Evolutionary conservation across 352 stramenopile genomes (phyloP), one percentile per base, ranked within the genome.

Genomic region (Globisporangium viniferum): DNA sequence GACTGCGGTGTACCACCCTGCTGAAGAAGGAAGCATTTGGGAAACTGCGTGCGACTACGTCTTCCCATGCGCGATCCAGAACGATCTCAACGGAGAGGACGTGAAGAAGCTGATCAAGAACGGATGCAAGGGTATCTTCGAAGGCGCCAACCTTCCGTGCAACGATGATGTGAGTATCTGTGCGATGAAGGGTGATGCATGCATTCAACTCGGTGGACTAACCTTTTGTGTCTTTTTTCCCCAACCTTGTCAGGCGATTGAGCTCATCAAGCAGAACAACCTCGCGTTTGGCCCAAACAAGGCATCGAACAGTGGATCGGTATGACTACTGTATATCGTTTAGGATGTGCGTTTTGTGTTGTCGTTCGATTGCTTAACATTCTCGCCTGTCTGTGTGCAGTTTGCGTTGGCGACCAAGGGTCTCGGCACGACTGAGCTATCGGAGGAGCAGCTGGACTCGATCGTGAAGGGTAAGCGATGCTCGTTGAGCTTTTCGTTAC

Each of bases 1-100:
- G 0, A 92, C 77, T 65, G 93, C 90, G 54, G 81, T 81, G 66
- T 98, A 98, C 80, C 77, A 95, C 70, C 88, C 88, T 27, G 66
- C 72, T 5, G 82, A 94, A 65, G 86, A 92, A 55, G 70, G 83
- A 48, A 86, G 78, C 62, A 80, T 97, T 39, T 98, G 93, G 94
- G 89, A 90, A 31, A 89, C 91, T n/a, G 74, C 82, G 18, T 98
- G 95, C 71, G 97, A 99, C 79, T 91, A 99, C 68, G 95, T 91
- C 61, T 99, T 99, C 72, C 94, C 97, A 39, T 99, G 95, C 73
- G 96, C 94, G n/a, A 93, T 91, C 39, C 93, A 98, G 77, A 95
- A 98, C 73, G 89, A 98, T 59, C 88, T 99, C 67, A 84, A 94
- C 68, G 82, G 78, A 57, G 88, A 89, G 10, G 73, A 74, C 15